Evolutionary conservation across 2,329 filamentous ascomycete species (phyloP).

Genomic region (Penicillium freii): DNA sequence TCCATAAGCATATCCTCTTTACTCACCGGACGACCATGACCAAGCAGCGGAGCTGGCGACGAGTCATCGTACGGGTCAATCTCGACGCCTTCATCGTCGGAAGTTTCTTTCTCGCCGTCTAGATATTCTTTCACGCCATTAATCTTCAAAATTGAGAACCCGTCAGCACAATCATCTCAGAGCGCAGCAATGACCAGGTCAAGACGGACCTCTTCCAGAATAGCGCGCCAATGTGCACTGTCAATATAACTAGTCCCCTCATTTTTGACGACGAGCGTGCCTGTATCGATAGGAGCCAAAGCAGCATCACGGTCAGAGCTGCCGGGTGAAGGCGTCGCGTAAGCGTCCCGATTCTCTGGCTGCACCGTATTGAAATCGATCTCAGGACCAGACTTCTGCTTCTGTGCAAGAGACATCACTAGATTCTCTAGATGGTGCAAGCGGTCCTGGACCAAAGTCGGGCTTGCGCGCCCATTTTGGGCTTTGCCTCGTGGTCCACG

Average conservation of each 20-base stretch:
- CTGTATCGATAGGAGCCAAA: constrained; percentile 23
- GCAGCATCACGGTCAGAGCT: constrained; percentile 12
- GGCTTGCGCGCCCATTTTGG: constrained; percentile 27
- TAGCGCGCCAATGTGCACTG: constrained; percentile 38
- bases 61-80: constrained; percentile 19
- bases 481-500: constrained; percentile 34
- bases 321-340: constrained; percentile 14
- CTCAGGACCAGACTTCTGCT: constrained; percentile 18
- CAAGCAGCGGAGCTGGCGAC: constrained; percentile 32
- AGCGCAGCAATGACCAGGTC: background rate
- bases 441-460: constrained; percentile 35
- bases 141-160: constrained; percentile 23
- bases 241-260: constrained; percentile 38
- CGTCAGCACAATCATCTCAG: constrained; percentile 8
- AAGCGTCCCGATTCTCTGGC: constrained; percentile 5
- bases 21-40: constrained; percentile 23
- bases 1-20: constrained; percentile 36
- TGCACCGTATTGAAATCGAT: constrained; percentile 12
- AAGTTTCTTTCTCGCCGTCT: constrained; percentile 20
- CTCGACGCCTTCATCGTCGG: constrained; percentile 27
- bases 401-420: constrained; percentile 36
- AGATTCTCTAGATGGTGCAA: constrained; percentile 39
- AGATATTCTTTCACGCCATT: constrained; percentile 36
- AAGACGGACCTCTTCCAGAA: constrained; percentile 36
- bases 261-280: constrained; percentile 33